Evolutionary conservation across 2,329 filamentous ascomycete species (phyloP), one percentile per base, ranked within the genome.

Genomic region (Neofusicoccum laricinum): DNA sequence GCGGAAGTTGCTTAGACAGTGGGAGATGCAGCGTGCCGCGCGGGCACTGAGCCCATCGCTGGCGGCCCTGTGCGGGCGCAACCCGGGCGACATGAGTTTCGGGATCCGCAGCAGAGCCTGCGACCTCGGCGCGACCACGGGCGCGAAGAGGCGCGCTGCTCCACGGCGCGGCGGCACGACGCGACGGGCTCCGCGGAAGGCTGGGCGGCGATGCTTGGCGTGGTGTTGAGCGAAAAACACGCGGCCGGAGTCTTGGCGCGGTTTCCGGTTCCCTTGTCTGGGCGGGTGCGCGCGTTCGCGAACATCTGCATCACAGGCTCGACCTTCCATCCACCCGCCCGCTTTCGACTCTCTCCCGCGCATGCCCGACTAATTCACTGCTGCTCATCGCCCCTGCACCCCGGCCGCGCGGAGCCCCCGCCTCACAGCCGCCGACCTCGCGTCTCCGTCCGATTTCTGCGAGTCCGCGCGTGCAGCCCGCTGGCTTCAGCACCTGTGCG

Each of bases 401-500:
- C 21, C 41, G 40, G 40, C 41, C n/a, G 55, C 55, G 55, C 55
- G 55, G 41, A 46, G 40, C 41, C 12, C 41, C 15, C 21, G n/a
- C 19, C 40, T 19, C 40, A 5, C 43, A 19, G 15, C 45, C 32
- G 58, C 36, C 58, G 58, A 38, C 61, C 38, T 55, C 36, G 48
- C 55, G 55, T 45, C 46, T 40, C 55, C 38, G 40, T 32, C 25
- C 14, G 4, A 46, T 46, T 41, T 38, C 36, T 46, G 49, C 59
- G 38, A 63, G 53, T 53, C 36, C 46, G 63, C 63, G 53, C 53
- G 62, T 46, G 61, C 61, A 15, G 40, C 49, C 51, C 75, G 73
- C 30, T 76, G 74, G 64, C 36, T 45, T 30, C 34, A 57, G 53
- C 41, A 58, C 53, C 49, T 58, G 51, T 34, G 65, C 62, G 63